Percentiles rank a stretch among this genome's conserved stretches.
These are phyloP conservation scores for Emergomyces orientalis DNA, from an alignment of 2,329 filamentous ascomycete species.

Conservation along the genomic window DNA sequence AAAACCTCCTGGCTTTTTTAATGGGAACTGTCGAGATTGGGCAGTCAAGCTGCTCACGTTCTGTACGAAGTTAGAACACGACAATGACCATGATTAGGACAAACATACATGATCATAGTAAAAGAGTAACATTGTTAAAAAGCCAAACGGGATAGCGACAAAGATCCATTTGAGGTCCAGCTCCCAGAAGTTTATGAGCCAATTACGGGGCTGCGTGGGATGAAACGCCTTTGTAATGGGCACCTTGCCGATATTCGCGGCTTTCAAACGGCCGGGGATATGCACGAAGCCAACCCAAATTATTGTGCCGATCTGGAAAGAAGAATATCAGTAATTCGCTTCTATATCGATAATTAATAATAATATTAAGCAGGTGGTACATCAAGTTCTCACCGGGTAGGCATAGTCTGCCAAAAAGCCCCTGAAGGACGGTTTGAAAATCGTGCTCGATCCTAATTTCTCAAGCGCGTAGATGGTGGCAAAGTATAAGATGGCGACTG, in stretches of 20 bases:
- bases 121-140: slow-evolving; percentile 46
- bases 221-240: slow-evolving; percentile 40
- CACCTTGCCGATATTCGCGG: slow-evolving; percentile 34
- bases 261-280: slow-evolving; percentile 40
- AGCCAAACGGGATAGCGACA: slow-evolving; percentile 45
- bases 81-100: not conserved
- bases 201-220: slow-evolving; percentile 38
- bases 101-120: slow-evolving; percentile 46
- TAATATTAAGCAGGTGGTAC: not conserved
- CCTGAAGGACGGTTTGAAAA: slow-evolving; percentile 38
- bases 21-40: slow-evolving; percentile 47
- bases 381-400: slow-evolving; percentile 33
- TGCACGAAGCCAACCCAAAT: slow-evolving; percentile 49
- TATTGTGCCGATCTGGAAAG: slow-evolving; percentile 38
- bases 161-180: slow-evolving; percentile 46
- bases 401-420: slow-evolving; percentile 45
- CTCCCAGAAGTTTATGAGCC: slow-evolving; percentile 47
- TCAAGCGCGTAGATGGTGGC: slow-evolving; percentile 44
- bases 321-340: not conserved
- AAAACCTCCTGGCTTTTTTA: slow-evolving; percentile 51
- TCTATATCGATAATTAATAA: not conserved
- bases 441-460: slow-evolving; percentile 35
- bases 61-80: slow-evolving; percentile 15
- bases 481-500: slow-evolving; percentile 46
- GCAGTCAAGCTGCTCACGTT: slow-evolving; percentile 48